Base-by-base conservation (phyloP, 306 rosid genomes). In the Erythrophleum fordii region DNA sequence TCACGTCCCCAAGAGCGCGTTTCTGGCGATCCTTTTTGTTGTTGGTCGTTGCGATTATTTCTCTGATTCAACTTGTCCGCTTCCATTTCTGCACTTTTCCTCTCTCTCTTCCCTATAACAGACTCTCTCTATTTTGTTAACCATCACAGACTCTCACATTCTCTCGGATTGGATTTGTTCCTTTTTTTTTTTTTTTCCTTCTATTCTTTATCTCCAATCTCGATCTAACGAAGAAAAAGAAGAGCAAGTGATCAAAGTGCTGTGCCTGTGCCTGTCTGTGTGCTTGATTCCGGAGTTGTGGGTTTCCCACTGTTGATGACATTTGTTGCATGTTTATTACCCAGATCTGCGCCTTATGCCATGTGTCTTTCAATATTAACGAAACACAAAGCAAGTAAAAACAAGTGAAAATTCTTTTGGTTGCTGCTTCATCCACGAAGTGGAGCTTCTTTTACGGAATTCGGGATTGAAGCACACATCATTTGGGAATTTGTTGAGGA, bases 41-140 rank as follows among this genome's bases (percentile, higher is more conserved):
- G 83, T 55, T 81, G 80, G 84, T 82, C 75, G 84, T 65, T 79
- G 70, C 75, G 49, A 79, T 71, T 86, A 73, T 72, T 75, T 79
- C 84, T 65, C 76, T 25, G 31, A 37, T 73, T 77, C 53, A 49
- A 61, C 69, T 28, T 41, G 74, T 34, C 29, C 77, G 18, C 23
- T 31, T 73, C 74, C 83, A 23, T 58, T 49, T 35, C 69, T 5
- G 72, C 67, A 18, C 23, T 64, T 2, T 37, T 48, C 49, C 41
- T 14, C 20, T 35, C 35, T 20, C 48, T 2, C 35, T 51, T 13
- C 8, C n/a, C 45, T 72, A 26, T 69, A 11, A 68, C 59, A 17
- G 51, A 35, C 25, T 52, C 59, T 52, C 48, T n/a, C 25, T 49
- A 3, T 12, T 49, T 4, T 14, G 20, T 49, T 49, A 16, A 49